Base-by-base conservation (phyloP, 345 rosid genomes). In the Cardiospermum halicacabum region DNA sequence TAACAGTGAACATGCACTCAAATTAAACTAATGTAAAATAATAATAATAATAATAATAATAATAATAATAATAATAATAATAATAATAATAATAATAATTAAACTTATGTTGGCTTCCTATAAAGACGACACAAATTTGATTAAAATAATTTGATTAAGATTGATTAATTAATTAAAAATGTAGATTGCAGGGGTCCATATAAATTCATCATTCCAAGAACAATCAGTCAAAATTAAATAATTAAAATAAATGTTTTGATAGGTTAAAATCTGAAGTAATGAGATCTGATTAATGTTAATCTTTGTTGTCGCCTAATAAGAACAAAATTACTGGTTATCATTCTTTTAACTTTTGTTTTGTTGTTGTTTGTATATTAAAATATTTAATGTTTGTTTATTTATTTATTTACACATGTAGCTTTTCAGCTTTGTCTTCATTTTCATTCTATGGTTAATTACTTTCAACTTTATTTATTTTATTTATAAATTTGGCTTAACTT, bases 21-120 rank as follows among this genome's bases (percentile, higher is more conserved):
- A 45, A 45, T 45, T 15, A 45, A 45, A 45, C 4, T 3, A 45
- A 34, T 34, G 6, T 5, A 5, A 34, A 5, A 34, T 2, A n/a
- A 21, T 53, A 3, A 27, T n/a, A n/a, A n/a, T n/a, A n/a, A n/a
- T n/a, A n/a, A n/a, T n/a, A n/a, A n/a, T n/a, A n/a, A n/a, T n/a
- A n/a, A n/a, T n/a, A n/a, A n/a, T n/a, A n/a, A n/a, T n/a, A n/a
- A n/a, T n/a, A n/a, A n/a, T n/a, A n/a, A n/a, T n/a, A n/a, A n/a
- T n/a, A n/a, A n/a, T n/a, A n/a, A n/a, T n/a, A n/a, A n/a, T n/a
- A n/a, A n/a, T n/a, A n/a, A n/a, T n/a, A n/a, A n/a, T n/a, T 24
- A 49, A 49, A 15, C 2, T 8, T 26, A 62, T 18, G 12, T 22
- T 32, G 67, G 57, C 57, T 39, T 50, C 67, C 67, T 24, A 4